Evolutionary conservation across 805 yeast genomes (phyloP), one percentile per base, ranked within the genome.

Genomic region (Barnettozyma vustinii): DNA sequence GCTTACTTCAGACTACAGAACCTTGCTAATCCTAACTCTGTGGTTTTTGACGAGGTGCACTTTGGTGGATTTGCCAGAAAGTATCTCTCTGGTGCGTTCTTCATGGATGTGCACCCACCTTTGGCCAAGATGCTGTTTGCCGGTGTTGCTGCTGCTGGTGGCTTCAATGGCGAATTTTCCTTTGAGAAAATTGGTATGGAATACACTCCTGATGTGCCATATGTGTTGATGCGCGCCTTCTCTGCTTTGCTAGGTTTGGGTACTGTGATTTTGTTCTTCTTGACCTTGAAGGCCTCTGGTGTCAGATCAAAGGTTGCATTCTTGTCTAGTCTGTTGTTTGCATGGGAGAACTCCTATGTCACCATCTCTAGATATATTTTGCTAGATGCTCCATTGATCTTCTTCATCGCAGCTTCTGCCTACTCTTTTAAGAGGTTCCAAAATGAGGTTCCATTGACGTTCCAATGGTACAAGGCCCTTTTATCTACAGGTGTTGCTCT

Each of bases 31-130:
- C 99, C 99, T 37, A 68, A 81, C 58, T 80, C 91, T 26, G 95
- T 90, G 35, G 96, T 92, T 12, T 87, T 87, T 56, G 96, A 90
- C 66, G 99, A 92, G 66, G 94, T 87, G 37, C 96, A 87, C 67
- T 94, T 94, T 60, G 99, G 99, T 49, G 95, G 95, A n/a, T 94
- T 92, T 69, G 96, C 97, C 30, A 76, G 84, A 50, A 82, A 87
- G 67, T 94, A 90, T 69, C 75, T 82, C 47, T 66, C 69, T 46
- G 87, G 88, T 18, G 66, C 66, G 16, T 84, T 73, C 61, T 85
- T 84, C 66, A 74, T 84, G 77, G 91, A 83, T 63, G 84, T 80
- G 40, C 87, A 85, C 61, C 95, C 96, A 9, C 96, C 96, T 5
- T 72, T 87, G 56, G 85, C 87, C 36, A 81, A 84, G 61, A 76